Percentiles rank a stretch among this genome's conserved stretches.
Conservation (phyloP, 1,284 basidiomycete species). For the Taiwanofungus camphoratus region DNA sequence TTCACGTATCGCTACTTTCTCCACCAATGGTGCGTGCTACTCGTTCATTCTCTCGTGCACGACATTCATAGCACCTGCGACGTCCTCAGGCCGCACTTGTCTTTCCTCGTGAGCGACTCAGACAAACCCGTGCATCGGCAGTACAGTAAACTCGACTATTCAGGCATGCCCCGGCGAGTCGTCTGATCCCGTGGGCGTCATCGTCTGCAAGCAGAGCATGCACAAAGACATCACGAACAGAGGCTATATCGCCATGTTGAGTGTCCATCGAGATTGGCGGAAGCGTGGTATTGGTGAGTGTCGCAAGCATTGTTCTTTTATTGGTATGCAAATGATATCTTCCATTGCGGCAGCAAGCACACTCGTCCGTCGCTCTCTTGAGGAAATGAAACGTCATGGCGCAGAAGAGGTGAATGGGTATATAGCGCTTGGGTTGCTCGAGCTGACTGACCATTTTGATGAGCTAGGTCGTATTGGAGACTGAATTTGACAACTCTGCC, state of each 20-base stretch:
- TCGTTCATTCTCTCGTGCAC: background rate
- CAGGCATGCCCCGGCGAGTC: conserved; percentile 58
- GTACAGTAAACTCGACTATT: conserved; percentile 5
- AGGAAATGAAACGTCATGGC: conserved; percentile 73
- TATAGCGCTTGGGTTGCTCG: background rate
- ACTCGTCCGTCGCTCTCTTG: conserved; percentile 74
- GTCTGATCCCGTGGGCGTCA: conserved; percentile 74
- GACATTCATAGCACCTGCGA: background rate
- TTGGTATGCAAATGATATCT: background rate
- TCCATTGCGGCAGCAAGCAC: conserved; percentile 50
- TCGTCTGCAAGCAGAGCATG: conserved; percentile 92
- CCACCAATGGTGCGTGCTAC: conserved; percentile 73
- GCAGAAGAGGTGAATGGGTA: conserved; percentile 70
- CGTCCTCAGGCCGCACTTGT: conserved; percentile 83
- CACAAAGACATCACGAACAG: conserved; percentile 76
- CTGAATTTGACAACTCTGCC: conserved; percentile 89
- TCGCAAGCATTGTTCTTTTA: conserved; percentile 7
- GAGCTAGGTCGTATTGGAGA: conserved; percentile 89
- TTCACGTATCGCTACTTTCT: conserved; percentile 94
- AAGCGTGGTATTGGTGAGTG: conserved; percentile 86
- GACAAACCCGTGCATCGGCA: background rate
- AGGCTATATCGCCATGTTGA: conserved; percentile 98
- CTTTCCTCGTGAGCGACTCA: conserved; percentile 70
- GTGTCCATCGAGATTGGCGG: conserved; percentile 74
- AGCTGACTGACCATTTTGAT: conserved; percentile 3